These are phyloP conservation scores for Drechslerella coelobrocha DNA, from an alignment of 2,329 filamentous ascomycete genomes.

Conservation along the genomic window DNA sequence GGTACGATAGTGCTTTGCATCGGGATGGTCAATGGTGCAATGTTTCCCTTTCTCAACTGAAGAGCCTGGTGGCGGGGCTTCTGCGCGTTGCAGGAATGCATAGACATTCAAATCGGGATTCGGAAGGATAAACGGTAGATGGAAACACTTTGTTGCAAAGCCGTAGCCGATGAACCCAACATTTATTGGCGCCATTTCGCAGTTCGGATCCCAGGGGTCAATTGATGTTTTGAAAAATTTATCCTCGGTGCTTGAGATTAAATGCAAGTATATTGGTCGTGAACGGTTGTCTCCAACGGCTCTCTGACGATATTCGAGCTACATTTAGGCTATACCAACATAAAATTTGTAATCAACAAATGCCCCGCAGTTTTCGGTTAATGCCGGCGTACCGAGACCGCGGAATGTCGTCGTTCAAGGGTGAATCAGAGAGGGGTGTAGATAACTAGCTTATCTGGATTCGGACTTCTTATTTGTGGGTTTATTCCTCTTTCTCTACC, in stretches of 20 bases:
- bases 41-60: conserved; percentile 54
- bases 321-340: neutral
- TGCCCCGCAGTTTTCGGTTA: neutral
- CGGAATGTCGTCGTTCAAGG: neutral
- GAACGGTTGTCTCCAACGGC: no score
- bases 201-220: neutral
- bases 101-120: conserved; percentile 62
- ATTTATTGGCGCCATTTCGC: conserved; percentile 57
- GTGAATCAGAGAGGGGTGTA: neutral
- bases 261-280: neutral
- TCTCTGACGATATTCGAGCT: no score
- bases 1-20: conserved; percentile 57
- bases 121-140: conserved; percentile 63
- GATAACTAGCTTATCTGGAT: no score
- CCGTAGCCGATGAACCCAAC: conserved; percentile 64
- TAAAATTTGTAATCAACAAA: conserved; percentile 1
- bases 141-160: conserved; percentile 62
- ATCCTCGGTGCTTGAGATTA: neutral
- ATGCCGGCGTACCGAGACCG: neutral
- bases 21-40: conserved; percentile 62
- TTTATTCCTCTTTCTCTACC: no score
- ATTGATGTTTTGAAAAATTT: neutral
- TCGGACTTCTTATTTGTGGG: no score
- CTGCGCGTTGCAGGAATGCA: conserved; percentile 63
- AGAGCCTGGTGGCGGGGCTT: conserved; percentile 48